A percentile compares a stretch with the other conserved stretches of the same genome.
These are phyloP conservation scores for Boletus vinaceobasis DNA, from an alignment of 768 basidiomycete species.

Conservation along the genomic window DNA sequence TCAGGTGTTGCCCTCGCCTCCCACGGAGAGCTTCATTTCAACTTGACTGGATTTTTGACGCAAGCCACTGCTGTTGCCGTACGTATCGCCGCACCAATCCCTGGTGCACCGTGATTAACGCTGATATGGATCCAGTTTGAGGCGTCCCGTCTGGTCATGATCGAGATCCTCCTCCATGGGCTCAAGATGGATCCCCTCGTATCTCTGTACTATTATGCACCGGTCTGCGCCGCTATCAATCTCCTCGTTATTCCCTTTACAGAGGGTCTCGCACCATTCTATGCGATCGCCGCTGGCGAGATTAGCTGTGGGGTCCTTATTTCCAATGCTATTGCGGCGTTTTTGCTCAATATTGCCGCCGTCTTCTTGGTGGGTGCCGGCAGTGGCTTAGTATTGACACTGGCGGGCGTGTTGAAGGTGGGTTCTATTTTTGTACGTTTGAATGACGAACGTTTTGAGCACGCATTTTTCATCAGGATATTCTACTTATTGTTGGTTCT, in stretches of 20 bases:
- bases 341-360: slow-evolving; percentile 87
- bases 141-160: slow-evolving; percentile 92
- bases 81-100: not conserved
- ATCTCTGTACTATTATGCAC: slow-evolving; percentile 94
- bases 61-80: slow-evolving; percentile 86
- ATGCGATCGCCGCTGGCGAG: slow-evolving; percentile 48
- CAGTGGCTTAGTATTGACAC: slow-evolving; percentile 83
- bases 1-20: slow-evolving; percentile 86
- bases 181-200: slow-evolving; percentile 97
- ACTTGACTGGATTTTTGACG: slow-evolving; percentile 80
- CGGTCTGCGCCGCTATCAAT: slow-evolving; percentile 91
- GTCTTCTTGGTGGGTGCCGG: slow-evolving; percentile 91
- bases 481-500: slow-evolving; percentile 88
- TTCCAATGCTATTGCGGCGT: slow-evolving; percentile 83
- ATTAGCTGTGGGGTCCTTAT: slow-evolving; percentile 71
- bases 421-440: slow-evolving; percentile 8
- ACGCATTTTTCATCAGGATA: slow-evolving; percentile 55
- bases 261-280: slow-evolving; percentile 86
- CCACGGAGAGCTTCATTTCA: slow-evolving; percentile 83
- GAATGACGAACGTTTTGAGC: slow-evolving; percentile 1
- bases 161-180: slow-evolving; percentile 90
- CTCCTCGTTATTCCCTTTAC: slow-evolving; percentile 84
- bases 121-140: slow-evolving; percentile 62
- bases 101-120: not conserved
- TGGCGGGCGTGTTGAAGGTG: slow-evolving; percentile 93